These are phyloP conservation scores for Penicillium argentinense DNA, from an alignment of 495 filamentous ascomycete genomes.

Conservation along the genomic window DNA sequence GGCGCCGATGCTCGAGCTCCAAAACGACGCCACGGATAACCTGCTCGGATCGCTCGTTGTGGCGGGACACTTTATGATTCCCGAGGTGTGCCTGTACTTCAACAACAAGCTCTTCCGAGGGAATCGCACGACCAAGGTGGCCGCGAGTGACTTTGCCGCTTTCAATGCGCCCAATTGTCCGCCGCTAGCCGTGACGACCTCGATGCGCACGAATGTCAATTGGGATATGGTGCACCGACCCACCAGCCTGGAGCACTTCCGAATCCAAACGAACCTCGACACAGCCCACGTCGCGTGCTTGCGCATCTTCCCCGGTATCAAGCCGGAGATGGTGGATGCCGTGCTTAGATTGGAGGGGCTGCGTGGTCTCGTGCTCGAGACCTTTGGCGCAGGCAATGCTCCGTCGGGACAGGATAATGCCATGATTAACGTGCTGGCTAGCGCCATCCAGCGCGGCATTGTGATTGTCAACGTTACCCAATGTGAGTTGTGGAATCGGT, in stretches of 20 bases:
- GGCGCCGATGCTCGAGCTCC: constrained; percentile 86
- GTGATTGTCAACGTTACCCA: constrained; percentile 94
- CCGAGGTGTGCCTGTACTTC: constrained; percentile 96
- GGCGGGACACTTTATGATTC: constrained; percentile 93
- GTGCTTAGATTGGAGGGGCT: constrained; percentile 78
- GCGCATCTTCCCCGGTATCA: constrained; percentile 93
- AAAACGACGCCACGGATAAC: constrained; percentile 96
- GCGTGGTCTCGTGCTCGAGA: constrained; percentile 85
- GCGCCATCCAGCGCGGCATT: constrained; percentile 76
- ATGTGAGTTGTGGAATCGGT: constrained; percentile 56
- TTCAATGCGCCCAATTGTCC: constrained; percentile 84
- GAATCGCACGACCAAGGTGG: constrained; percentile 86
- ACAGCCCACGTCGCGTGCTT: constrained; percentile 90
- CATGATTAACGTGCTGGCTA: constrained; percentile 75
- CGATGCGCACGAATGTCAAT: constrained; percentile 76
- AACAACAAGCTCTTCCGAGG: constrained; percentile 90
- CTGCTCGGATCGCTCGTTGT: constrained; percentile 89
- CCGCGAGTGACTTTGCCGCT: constrained; percentile 80
- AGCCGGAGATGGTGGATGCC: constrained; percentile 90
- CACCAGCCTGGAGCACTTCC: constrained; percentile 69
- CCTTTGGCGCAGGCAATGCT: constrained; percentile 93
- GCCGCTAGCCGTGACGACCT: constrained; percentile 77
- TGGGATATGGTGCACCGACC: constrained; percentile 82
- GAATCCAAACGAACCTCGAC: constrained; percentile 74
- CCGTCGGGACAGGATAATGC: constrained; percentile 81